Evolutionary conservation across 345 rosid species (phyloP).

Genomic region (Streptanthus diversifolius): DNA sequence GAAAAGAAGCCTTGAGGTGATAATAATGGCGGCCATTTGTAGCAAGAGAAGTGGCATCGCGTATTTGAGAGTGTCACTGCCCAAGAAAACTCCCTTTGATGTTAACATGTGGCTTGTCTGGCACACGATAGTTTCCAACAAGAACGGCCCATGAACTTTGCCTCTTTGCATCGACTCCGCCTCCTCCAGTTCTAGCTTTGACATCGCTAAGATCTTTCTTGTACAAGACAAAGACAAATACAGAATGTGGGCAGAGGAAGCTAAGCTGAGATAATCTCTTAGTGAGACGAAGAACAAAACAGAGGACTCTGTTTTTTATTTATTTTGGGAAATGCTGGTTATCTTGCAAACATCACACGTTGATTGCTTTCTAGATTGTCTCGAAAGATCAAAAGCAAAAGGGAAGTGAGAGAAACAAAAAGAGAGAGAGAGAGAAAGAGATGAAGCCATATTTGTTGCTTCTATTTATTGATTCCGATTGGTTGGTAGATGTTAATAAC

Average conservation of each 20-base stretch:
- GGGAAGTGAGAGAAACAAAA: neutral
- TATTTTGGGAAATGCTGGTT: neutral
- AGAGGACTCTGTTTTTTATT: constrained; percentile 10
- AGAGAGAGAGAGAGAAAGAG: constrained; percentile 1
- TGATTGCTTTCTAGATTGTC: neutral
- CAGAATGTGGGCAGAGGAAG: neutral
- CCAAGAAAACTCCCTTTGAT: constrained; percentile 25
- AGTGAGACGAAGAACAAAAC: neutral
- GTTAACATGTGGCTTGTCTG: constrained; percentile 20
- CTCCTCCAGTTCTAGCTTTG: constrained; percentile 5
- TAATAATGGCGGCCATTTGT: constrained; percentile 27
- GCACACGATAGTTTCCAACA: constrained; percentile 22
- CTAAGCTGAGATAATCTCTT: neutral
- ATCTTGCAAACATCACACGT: neutral
- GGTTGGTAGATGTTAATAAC: constrained; percentile 25
- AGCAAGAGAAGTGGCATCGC: constrained; percentile 28
- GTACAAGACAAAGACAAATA: neutral
- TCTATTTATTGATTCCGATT: constrained; percentile 22
- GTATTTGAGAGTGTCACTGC: constrained; percentile 33
- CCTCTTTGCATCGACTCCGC: constrained; percentile 20
- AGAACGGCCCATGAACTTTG: constrained; percentile 28
- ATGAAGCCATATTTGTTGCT: constrained; percentile 14
- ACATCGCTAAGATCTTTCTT: neutral
- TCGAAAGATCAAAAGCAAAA: neutral
- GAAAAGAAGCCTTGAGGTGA: constrained; percentile 30